Evolutionary conservation across 73 alveolate genomes (phyloP), one percentile per base, ranked within the genome.

Genomic region (Paramecium tetraurelia): DNA sequence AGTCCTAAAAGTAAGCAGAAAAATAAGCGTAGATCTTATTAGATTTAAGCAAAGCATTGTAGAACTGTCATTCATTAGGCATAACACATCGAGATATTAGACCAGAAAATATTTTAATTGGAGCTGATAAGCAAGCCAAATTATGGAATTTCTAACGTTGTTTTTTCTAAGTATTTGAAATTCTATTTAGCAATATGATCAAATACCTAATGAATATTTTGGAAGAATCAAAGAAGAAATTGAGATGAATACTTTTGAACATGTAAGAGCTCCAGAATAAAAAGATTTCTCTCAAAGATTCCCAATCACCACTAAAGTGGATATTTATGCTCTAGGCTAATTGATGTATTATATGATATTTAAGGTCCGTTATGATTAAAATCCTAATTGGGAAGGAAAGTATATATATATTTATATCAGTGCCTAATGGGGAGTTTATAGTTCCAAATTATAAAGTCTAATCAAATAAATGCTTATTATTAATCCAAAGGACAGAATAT

Each of bases 251-350:
- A 88, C 94, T 11, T 50, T 84, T 21, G 35, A 48, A 33, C 86
- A 90, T 29, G 71, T 63, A 69, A 90, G 93, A 85, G 93, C 95
- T 11, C 95, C 95, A 16, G 95, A 90, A 33, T 35, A 80, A 72
- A 57, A 75, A 14, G 94, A 90, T 35, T 36, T 24, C 16, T 3
- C 58, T 5, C 35, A 22, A 24, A 40, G 36, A 57, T 43, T 29
- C 0, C 93, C 95, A 22, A 69, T 88, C 10, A 69, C 90, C 7
- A 44, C 40, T 0, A 59, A 88, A 44, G 93, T 90, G 12, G 95
- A 90, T 84, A 85, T 90, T 6, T 90, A 92, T 63, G 93, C 86
- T 50, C 9, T 84, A 3, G 95, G 95, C 29, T n/a, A 63, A 38
- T 22, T 90, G n/a, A 41, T 90, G 46, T 90, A 90, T 84, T 69